A percentile compares a stretch with the other conserved stretches of the same genome.
Evolutionary conservation across 2,329 filamentous ascomycete genomes (phyloP).

Genomic region (Clarireedia monteithiana): DNA sequence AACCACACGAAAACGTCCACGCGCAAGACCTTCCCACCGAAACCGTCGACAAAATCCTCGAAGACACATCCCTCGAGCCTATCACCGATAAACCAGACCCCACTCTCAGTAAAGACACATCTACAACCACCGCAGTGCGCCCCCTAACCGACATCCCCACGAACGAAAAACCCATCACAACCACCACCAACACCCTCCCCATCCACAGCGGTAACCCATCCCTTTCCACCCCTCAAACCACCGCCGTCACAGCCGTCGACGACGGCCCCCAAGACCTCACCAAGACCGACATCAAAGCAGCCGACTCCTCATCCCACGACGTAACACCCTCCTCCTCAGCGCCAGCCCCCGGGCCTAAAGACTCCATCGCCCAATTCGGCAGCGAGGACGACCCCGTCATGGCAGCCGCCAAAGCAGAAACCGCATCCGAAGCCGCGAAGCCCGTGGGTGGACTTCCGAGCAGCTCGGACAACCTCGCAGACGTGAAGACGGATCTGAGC

Average conservation of each 20-base stretch:
- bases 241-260: background rate
- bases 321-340: background rate
- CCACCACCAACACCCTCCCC: background rate
- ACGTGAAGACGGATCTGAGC: background rate
- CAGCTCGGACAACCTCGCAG: background rate
- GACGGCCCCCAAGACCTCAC: no score
- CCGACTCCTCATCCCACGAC: background rate
- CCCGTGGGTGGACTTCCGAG: background rate
- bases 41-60: no score
- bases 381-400: background rate
- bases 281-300: background rate
- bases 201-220: no score
- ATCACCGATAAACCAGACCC: no score
- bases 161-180: background rate
- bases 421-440: background rate
- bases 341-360: background rate
- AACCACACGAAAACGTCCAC: no score
- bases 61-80: no score
- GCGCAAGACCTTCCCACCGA: no score
- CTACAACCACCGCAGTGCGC: no score
- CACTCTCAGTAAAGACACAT: no score
- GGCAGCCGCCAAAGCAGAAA: background rate
- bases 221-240: no score
- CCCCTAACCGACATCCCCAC: no score
- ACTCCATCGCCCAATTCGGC: background rate